Evolutionary conservation across 257 asterid genomes (phyloP).

Genomic region (Lavandula angustifolia): DNA sequence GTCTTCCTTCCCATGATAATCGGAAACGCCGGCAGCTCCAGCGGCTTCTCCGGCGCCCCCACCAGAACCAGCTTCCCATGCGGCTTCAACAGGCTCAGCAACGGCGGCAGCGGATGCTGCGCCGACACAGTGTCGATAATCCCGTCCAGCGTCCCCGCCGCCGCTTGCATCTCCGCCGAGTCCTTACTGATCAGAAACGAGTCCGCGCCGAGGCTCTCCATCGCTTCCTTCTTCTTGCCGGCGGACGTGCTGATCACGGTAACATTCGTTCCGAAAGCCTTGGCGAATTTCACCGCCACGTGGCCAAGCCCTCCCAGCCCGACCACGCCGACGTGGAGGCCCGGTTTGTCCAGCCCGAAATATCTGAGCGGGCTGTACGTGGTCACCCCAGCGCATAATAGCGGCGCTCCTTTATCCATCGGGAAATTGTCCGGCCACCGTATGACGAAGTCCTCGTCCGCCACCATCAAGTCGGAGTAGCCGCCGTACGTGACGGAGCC

Average conservation of each 20-base stretch:
- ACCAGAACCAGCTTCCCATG: slow-evolving; percentile 42
- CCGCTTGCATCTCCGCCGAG: slow-evolving; percentile 36
- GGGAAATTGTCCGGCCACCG: slow-evolving; percentile 45
- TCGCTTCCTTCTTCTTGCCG: slow-evolving; percentile 38
- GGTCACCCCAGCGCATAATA: slow-evolving; percentile 49
- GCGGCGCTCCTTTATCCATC: slow-evolving; percentile 40
- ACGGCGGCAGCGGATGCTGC: slow-evolving; percentile 33
- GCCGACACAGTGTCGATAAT: slow-evolving; percentile 44
- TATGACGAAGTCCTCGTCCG: slow-evolving; percentile 35
- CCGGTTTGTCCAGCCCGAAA: slow-evolving; percentile 43
- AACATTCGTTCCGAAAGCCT: slow-evolving; percentile 43
- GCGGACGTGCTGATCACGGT: slow-evolving; percentile 46
- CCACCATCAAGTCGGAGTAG: slow-evolving; percentile 44
- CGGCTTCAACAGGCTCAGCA: slow-evolving; percentile 37
- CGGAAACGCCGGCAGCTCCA: slow-evolving; percentile 42
- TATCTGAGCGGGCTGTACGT: slow-evolving; percentile 40
- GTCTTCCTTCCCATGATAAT: slow-evolving; percentile 28
- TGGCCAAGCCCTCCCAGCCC: slow-evolving; percentile 59
- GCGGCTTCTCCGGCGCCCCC: slow-evolving; percentile 41
- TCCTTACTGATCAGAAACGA: slow-evolving; percentile 36
- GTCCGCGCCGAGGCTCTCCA: slow-evolving; percentile 37
- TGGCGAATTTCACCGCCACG: slow-evolving; percentile 44
- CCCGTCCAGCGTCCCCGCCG: slow-evolving; percentile 40
- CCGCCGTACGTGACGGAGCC: slow-evolving; percentile 44
- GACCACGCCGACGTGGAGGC: slow-evolving; percentile 39